Evolutionary conservation across 768 basidiomycete species (phyloP), one percentile per base, ranked within the genome.

Genomic region (Trametes maxima): DNA sequence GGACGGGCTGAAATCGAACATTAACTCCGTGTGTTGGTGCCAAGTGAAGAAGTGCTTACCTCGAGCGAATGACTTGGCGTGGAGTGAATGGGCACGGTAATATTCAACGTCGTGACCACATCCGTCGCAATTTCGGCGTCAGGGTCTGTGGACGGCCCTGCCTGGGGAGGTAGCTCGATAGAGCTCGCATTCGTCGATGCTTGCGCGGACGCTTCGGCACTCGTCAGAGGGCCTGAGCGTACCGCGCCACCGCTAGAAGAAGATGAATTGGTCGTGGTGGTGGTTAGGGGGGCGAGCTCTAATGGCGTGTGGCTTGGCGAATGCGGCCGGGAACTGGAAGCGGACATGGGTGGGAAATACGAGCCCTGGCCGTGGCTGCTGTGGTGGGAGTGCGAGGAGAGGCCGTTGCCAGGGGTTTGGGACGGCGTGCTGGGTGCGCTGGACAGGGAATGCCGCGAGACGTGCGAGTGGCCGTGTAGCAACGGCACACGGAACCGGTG

Each of bases 11-110:
- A 3, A 22, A 25, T 24, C 19, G 33, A 28, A 24, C 12, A 12
- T 58, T 24, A 67, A 42, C 53, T 24, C 16, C 51, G 49, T 43
- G 7, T 35, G 12, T 24, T 7, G 0, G 11, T 33, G 10, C 7
- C 43, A 7, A n/a, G 14, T 21, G 44, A 8, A 33, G 22, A 16
- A 54, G 0, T 22, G 63, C 65, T 46, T 46, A 69, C 70, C 66
- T 91, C 89, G 35, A 91, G 78, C 5, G 77, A 57, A 62, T 94
- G 92, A 0, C 89, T 85, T 0, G 94, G 90, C 5, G 88, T 88
- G 12, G 80, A 73, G 7, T 78, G 80, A 5, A 77, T 66, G 0
- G 92, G 92, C 12, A 94, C 75, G 3, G 77, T 74, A 21, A 93
- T 74, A 48, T 80, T 76, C 43, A 94, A 75, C 36, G 79, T 82